Evolutionary conservation across 1,139 yeast species (phyloP).

Genomic region (Suhomyces guaymorum): DNA sequence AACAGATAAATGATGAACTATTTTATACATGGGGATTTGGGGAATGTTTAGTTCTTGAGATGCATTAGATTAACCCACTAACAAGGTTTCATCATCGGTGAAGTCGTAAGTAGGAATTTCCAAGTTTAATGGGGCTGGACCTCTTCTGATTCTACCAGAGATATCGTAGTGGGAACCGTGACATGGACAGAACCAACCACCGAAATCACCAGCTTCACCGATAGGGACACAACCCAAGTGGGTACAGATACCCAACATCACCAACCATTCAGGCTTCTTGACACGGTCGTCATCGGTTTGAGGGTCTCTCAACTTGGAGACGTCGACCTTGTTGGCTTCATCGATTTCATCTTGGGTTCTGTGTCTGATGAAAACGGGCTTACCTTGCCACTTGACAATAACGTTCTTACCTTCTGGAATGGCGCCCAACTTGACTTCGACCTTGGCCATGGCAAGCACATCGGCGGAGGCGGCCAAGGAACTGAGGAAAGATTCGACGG

Average conservation of each 20-base stretch:
- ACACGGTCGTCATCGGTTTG: conserved; percentile 92
- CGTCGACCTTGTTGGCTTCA: conserved; percentile 85
- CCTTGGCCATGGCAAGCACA: conserved; percentile 99
- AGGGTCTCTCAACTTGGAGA: conserved; percentile 85
- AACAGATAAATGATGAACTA: conserved; percentile 10
- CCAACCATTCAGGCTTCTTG: conserved; percentile 95
- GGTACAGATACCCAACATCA: conserved; percentile 99
- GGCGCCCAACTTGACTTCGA: conserved; percentile 90
- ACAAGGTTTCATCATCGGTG: conserved; percentile 71
- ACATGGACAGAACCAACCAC: conserved; percentile 99
- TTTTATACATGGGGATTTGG: conserved; percentile 12
- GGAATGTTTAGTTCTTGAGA: conserved; percentile 5
- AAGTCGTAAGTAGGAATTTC: conserved; percentile 94
- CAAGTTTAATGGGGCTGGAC: conserved; percentile 99
- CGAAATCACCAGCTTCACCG: conserved; percentile 99
- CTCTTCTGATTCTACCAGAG: conserved; percentile 99
- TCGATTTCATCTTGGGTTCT: conserved; percentile 91
- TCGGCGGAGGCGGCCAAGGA: conserved; percentile 98
- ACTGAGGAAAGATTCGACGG: conserved; percentile 92
- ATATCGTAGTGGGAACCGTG: conserved; percentile 99
- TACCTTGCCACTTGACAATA: conserved; percentile 99
- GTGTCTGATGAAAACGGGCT: conserved; percentile 99
- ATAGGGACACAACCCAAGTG: conserved; percentile 99
- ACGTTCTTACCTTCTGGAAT: conserved; percentile 98
- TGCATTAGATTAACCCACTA: conserved; percentile 54